Base-by-base conservation (phyloP, 805 yeast genomes). In the Torulaspora gathmanii region DNA sequence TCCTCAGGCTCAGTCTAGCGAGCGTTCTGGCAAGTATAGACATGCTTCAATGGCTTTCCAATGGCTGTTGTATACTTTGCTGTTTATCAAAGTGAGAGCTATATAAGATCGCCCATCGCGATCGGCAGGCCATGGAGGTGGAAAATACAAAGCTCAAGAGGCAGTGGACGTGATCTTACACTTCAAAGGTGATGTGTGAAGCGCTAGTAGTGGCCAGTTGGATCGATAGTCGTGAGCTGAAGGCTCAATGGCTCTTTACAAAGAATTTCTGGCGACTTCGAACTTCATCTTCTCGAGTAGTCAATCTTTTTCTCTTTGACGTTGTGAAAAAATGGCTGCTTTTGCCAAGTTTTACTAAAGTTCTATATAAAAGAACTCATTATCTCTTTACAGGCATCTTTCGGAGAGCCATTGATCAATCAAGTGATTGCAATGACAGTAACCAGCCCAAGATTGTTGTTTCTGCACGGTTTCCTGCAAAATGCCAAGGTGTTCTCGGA, bases 391-490 rank as follows among this genome's bases (percentile, higher is more conserved):
- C 22, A 23, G 11, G 2, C 2, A 9, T 27, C 27, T 12, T 4
- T 11, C 2, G 15, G 9, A 6, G 30, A 5, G 2, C 30, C 9
- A 27, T 27, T 27, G 30, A 27, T 12, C 30, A 11, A 27, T 11
- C 8, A 13, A 26, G 6, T 13, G 27, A 5, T 27, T 17, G 45
- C 13, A 8, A 65, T 59, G 65, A 52, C 64, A 25, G 40, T 55
- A 20, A 25, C 52, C 10, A 47, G 30, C 22, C 58, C 63, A 37
- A 81, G 80, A 54, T 72, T 91, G 22, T 70, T 91, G n/a, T 91
- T 93, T 65, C 70, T 93, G 23, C 99, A 91, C 54, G 98, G 99
- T 0, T 89, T 82, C 65, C 79, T 90, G 12, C 96, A 91, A 71
- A 83, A 82, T 50, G 91, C 91, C 5, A 74, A 83, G 33, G 74